These are phyloP conservation scores for Entamoeba nuttalli DNA, from an alignment of 208 protist genomes.

Conservation along the genomic window DNA sequence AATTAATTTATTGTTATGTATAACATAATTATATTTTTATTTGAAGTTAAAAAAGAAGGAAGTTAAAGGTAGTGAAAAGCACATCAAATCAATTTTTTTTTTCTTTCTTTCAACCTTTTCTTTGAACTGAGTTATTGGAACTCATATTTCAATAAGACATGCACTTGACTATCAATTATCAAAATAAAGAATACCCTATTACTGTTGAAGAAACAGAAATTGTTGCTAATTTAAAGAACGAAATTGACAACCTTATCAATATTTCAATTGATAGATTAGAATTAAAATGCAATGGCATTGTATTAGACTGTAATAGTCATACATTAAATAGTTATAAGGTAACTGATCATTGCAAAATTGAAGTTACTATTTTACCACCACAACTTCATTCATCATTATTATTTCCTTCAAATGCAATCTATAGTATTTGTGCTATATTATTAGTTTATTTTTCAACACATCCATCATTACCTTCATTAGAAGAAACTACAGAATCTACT, in stretches of 20 bases:
- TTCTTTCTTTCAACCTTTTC: too few species aligned
- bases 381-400: neutral
- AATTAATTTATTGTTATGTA: neutral
- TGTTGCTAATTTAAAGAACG: neutral
- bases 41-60: too few species aligned
- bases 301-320: neutral
- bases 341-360: neutral
- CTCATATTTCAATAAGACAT: neutral
- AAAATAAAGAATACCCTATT: neutral
- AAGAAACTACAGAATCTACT: neutral
- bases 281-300: neutral
- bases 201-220: neutral
- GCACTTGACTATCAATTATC: neutral
- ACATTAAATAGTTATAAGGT: neutral
- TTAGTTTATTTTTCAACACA: neutral
- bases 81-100: too few species aligned
- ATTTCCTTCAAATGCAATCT: neutral
- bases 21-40: too few species aligned
- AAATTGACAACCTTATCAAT: neutral
- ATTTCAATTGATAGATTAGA: neutral
- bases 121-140: too few species aligned
- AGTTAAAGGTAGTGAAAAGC: too few species aligned
- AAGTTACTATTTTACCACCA: neutral
- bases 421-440: neutral
- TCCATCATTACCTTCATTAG: neutral